Conservation (phyloP, 352 stramenopile species). For the Aphanomyces euteiches region DNA sequence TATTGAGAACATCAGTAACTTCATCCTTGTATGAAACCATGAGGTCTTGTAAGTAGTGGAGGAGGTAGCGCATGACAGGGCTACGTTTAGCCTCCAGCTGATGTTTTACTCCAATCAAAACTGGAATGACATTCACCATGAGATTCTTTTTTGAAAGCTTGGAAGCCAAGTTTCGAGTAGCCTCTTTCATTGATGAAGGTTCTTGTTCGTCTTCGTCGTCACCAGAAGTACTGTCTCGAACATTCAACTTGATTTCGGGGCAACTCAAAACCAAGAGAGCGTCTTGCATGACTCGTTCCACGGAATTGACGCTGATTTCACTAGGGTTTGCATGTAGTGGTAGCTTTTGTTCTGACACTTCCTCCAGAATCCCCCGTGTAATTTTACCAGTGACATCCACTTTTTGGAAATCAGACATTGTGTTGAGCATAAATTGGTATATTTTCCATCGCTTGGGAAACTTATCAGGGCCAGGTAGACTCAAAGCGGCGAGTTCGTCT, state of each 20-base stretch:
- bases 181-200: constrained; percentile 70
- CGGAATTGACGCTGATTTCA: constrained; percentile 76
- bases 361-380: constrained; percentile 90
- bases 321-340: constrained; percentile 67
- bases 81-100: constrained; percentile 92
- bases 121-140: constrained; percentile 94
- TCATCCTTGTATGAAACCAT: constrained; percentile 92
- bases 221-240: constrained; percentile 41
- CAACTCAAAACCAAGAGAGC: constrained; percentile 84
- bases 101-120: constrained; percentile 94
- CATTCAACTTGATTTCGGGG: constrained; percentile 80
- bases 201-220: constrained; percentile 52
- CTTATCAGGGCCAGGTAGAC: constrained; percentile 46
- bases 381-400: constrained; percentile 94
- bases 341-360: constrained; percentile 80
- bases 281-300: constrained; percentile 84
- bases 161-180: constrained; percentile 90
- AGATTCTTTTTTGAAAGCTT: constrained; percentile 98
- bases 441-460: constrained; percentile 79
- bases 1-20: constrained; percentile 91
- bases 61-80: constrained; percentile 90
- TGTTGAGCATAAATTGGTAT: constrained; percentile 92
- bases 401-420: constrained; percentile 96
- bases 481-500: constrained; percentile 46
- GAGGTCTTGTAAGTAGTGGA: constrained; percentile 92